Evolutionary conservation across 2,329 filamentous ascomycete species (phyloP), one percentile per base, ranked within the genome.

Genomic region (Phyllachora maydis): DNA sequence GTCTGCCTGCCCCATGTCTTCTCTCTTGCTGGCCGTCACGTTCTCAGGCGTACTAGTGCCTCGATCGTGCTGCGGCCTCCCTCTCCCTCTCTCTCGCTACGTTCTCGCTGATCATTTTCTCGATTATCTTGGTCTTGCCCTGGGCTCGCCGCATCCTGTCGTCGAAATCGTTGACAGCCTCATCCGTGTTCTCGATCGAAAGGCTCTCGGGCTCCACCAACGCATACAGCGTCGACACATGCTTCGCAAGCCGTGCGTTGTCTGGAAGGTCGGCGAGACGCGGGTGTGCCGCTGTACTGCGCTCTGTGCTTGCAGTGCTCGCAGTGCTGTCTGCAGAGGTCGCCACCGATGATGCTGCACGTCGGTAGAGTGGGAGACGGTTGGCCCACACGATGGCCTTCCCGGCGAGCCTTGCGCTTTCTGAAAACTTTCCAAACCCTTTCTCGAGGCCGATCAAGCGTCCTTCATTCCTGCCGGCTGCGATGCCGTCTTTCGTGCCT

Each of bases 391-490:
- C 58, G 13, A 76, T 50, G 9, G 79, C 69, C 38, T 69, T 72
- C 21, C 81, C 78, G 36, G 85, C 73, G 16, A 95, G 49, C 28
- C 62, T 60, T 3, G 85, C 85, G 44, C 81, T 65, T 31, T 81
- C 72, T 19, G 76, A 42, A 40, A 90, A 93, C 49, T 92, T 95
- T 37, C 92, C 79, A 37, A 88, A 95, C 1, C 83, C 85, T 33
- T 83, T 88, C 43, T 90, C 76, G 19, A 95, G 65, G 1, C 85
- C 88, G 41, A 95, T 81, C 11, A 81, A 66, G 24, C 82, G 76
- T 30, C 88, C 88, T 57, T 98, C 88, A 32, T 79, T 68, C 28
- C 72, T 70, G 18, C 88, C 88, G 16, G 78, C 73, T 28, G 62
- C 60, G 19, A 66, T 55, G 29, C 88, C 88, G 47, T 92, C 85